Base-by-base conservation (phyloP, 768 basidiomycete species). In the Tricholoma terreum region DNA sequence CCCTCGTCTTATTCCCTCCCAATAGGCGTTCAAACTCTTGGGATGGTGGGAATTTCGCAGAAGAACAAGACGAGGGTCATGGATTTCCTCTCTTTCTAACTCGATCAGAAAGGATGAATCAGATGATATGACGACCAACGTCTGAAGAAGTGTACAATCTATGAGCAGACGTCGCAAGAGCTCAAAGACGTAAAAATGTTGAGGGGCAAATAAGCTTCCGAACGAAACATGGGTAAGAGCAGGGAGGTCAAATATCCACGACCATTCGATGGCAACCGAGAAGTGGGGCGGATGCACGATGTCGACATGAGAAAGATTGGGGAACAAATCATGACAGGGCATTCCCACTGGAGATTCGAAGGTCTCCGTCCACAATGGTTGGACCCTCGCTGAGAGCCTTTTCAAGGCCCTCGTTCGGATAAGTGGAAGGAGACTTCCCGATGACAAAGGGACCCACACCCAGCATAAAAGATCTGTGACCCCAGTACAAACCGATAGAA, bases 191-290 rank as follows among this genome's bases (percentile, higher is more conserved):
- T 65, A 53, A 0, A 31, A 27, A 40, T 70, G 64, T 4, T 58
- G 54, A 10, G 31, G 17, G 2, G 51, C 54, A 34, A 55, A 59
- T 8, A 74, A 57, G 30, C 67, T 62, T 3, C 74, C 72, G 6
- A 75, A 51, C 3, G 69, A 66, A 14, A 73, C 58, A 60, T 75
- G 72, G 4, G 71, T 72, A 22, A 75, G 61, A 14, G 58, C 48
- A 5, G 73, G 70, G 11, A 75, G 66, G 2, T 50, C 15, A 19
- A 60, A 51, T 0, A 73, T 60, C 6, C 65, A 61, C 11, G 61
- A 50, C 69, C 69, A 72, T 49, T 72, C 70, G 33, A 71, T 55
- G n/a, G 42, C 50, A 7, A 58, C 31, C 12, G n/a, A n/a, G 3
- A 40, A 50, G 17, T 38, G 40, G 0, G 63, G 67, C 3, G 70